A percentile compares a stretch with the other conserved stretches of the same genome.
These are phyloP conservation scores for Penicillium taxi DNA, from an alignment of 495 filamentous ascomycete species.

Conservation along the genomic window DNA sequence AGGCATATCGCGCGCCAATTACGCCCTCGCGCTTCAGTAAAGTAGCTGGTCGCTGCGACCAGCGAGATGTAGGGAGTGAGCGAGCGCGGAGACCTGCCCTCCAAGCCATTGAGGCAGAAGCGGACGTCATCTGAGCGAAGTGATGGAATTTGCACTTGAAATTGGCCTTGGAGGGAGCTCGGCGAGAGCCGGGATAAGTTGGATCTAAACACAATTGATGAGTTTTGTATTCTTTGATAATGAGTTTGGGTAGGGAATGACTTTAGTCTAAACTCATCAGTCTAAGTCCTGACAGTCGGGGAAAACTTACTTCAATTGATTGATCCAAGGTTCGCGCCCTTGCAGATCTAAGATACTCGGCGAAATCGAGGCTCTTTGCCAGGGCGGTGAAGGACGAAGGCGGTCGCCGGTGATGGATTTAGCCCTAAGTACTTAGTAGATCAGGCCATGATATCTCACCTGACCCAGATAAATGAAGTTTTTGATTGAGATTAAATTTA, in stretches of 20 bases:
- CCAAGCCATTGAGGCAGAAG: constrained; percentile 22
- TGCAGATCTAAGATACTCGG: constrained; percentile 11
- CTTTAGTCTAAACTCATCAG: background rate
- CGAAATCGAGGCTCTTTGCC: constrained; percentile 12
- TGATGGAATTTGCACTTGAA: constrained; percentile 3
- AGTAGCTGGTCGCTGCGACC: constrained; percentile 18
- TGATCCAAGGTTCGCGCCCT: constrained; percentile 11
- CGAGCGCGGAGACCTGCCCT: constrained; percentile 25
- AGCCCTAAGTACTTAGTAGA: too few species aligned
- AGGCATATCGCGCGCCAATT: constrained; percentile 24
- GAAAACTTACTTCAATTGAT: constrained; percentile 13
- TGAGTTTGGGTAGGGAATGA: background rate
- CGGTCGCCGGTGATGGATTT: too few species aligned
- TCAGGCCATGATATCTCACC: too few species aligned
- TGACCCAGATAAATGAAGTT: too few species aligned
- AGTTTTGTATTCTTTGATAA: constrained; percentile 8
- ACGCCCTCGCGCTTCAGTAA: constrained; percentile 12
- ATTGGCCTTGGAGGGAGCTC: constrained; percentile 17
- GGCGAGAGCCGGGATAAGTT: constrained; percentile 13
- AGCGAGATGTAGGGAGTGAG: constrained; percentile 18
- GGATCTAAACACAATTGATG: constrained; percentile 11
- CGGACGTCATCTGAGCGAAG: constrained; percentile 19
- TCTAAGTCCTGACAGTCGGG: background rate
- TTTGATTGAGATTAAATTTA: too few species aligned
- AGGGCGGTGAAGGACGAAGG: constrained; percentile 12